Evolutionary conservation across 805 yeast species (phyloP), one percentile per base, ranked within the genome.

Genomic region (Lipomyces mesembrius): DNA sequence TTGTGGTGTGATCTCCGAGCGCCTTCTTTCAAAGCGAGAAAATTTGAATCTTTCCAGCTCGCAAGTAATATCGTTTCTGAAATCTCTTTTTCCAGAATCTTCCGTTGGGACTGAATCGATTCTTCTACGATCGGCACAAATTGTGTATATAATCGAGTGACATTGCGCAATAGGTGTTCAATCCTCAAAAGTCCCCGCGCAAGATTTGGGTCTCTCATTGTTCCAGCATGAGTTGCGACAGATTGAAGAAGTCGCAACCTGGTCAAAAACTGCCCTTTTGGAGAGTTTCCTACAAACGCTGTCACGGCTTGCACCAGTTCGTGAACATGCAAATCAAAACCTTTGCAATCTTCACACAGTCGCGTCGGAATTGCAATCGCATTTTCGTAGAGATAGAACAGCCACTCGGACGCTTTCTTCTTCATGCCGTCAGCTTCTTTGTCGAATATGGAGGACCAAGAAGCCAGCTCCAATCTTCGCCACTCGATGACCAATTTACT

Each of bases 1-100:
- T 83, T 86, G 70, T 87, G 86, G 75, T 96, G 99, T 0, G 98
- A 92, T 59, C 89, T 85, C 70, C 92, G 87, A 5, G 99, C 95
- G 78, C 97, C 91, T 78, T 93, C 98, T 72, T 91, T 92, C 74
- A 95, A 82, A 0, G 99, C 97, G 75, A 90, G 96, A 56, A 92
- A 86, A 74, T 95, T 96, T 12, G 92, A 93, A 79, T 95, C 99
- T 73, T 93, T 92, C 98, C 98, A 96, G 74, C 97, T 91, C 1
- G 99, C 98, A 17, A 95, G 81, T 57, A 91, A 79, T 55, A 95
- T 92, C 2, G 92, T 88, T 65, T 95, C 99, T 46, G 87, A 83
- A 11, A 95, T 85, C 60, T 92, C 92, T 75, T 93, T 94, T 66
- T 88, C 91, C 46, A 94, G 79, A 2, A 78, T 77, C 73, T 83